A percentile compares a stretch with the other conserved stretches of the same genome.
Conservation (phyloP, 1,284 basidiomycete genomes). For the Rhodotorula sp. region DNA sequence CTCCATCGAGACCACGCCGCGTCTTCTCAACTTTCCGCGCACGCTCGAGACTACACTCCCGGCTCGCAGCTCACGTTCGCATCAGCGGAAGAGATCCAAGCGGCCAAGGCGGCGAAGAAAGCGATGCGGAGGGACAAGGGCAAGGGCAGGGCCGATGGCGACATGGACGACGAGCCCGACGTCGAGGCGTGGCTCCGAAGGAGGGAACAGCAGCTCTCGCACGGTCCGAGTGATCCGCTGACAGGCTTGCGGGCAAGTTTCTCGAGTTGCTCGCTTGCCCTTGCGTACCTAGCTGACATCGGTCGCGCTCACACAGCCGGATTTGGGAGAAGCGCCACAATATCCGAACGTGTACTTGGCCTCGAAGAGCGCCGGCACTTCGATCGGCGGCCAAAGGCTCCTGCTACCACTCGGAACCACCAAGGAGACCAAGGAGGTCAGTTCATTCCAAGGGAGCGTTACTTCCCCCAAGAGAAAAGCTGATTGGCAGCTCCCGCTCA, state of each 20-base stretch:
- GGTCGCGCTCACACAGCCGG: constrained; percentile 50
- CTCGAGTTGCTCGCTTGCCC: too few relatives aligned
- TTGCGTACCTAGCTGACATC: background rate
- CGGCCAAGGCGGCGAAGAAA: constrained; percentile 42
- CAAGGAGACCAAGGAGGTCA: constrained; percentile 65
- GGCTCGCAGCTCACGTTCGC: constrained; percentile 47
- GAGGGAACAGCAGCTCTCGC: constrained; percentile 26
- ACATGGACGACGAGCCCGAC: constrained; percentile 17
- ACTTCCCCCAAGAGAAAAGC: background rate
- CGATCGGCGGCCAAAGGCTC: constrained; percentile 70
- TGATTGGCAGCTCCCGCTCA: constrained; percentile 2
- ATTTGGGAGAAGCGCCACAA: constrained; percentile 56
- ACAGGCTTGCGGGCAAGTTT: constrained; percentile 44
- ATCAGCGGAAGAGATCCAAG: constrained; percentile 45
- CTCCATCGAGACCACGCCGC: background rate
- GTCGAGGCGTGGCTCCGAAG: constrained; percentile 34
- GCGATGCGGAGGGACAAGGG: constrained; percentile 19
- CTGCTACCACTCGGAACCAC: constrained; percentile 80
- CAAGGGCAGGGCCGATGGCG: constrained; percentile 17
- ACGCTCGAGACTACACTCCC: constrained; percentile 44
- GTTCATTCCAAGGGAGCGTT: constrained; percentile 14
- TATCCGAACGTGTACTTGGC: constrained; percentile 86
- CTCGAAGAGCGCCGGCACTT: constrained; percentile 61
- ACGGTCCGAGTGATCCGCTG: constrained; percentile 56
- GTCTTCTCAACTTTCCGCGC: constrained; percentile 8